Base-by-base conservation (phyloP, 73 alveolate genomes). In the Tetrahymena thermophila region DNA sequence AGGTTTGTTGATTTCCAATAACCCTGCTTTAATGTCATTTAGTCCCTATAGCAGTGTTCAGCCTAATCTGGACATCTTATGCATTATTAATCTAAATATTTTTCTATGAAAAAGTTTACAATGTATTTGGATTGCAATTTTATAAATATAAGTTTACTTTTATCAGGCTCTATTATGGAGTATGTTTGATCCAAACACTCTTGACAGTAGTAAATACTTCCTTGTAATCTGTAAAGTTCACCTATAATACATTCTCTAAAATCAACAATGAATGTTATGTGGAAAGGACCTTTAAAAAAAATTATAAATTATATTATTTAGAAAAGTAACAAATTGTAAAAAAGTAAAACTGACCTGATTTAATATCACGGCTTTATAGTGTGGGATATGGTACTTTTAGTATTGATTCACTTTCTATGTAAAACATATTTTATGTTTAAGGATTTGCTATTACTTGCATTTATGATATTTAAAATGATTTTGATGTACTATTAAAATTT, bases 1-100 rank as follows among this genome's bases (percentile, higher is more conserved):
- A 28, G 34, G 0, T 85, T 35, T 31, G 42, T 35, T 25, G 95
- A 85, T 42, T 94, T 94, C 96, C 96, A 94, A 42, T 85, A 94
- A 25, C 95, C 94, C 7, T 85, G 35, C 31, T 93, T 94, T 15
- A 94, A 23, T 17, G 93, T 94, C 89, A 71, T 71, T 25, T 71
- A 71, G 11, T 71, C n/a, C 37, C 89, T 71, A 71, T 71, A 71
- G 37, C 89, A 71, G 23, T 13, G 17, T 19, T 23, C 23, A 71
- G 89, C 89, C 31, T n/a, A 14, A 13, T 71, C 89, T 19, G 89
- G 89, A 11, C 89, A 71, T 71, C 89, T 71, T 25, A 28, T 11
- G 37, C 89, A 71, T 13, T n/a, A 28, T n/a, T 71, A 71, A 28
- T 71, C 89, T 71, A n/a, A 6, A n/a, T 9, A 71, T 6, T 28